Conservation (phyloP, 2,329 filamentous ascomycete species). For the Sporothrix protearum region DNA sequence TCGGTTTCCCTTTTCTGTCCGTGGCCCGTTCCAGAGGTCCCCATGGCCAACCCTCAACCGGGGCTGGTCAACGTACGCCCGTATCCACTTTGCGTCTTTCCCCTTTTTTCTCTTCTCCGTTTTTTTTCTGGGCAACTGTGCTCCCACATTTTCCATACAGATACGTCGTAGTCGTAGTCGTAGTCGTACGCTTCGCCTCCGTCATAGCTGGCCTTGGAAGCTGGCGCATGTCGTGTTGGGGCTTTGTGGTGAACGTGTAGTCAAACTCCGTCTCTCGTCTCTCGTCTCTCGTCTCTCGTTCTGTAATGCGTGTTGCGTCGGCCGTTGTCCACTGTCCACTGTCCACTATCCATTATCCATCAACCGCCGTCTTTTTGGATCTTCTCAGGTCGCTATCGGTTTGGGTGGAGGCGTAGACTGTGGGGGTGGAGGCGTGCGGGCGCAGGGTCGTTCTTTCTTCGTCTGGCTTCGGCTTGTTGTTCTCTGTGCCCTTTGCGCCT, state of each 20-base stretch:
- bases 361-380: too few species aligned
- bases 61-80: not conserved
- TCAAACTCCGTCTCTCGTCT: not conserved
- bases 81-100: constrained; percentile 2
- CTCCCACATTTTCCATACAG: too few species aligned
- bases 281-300: not conserved
- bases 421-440: not conserved
- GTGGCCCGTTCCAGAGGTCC: not conserved
- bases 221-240: not conserved
- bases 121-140: not conserved
- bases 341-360: not conserved
- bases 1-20: not conserved
- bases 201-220: not conserved
- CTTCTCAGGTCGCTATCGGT: not conserved
- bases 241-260: not conserved
- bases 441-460: not conserved
- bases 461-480: not conserved
- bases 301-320: not conserved
- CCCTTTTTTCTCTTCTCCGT: not conserved
- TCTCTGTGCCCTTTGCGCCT: not conserved
- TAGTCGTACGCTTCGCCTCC: not conserved
- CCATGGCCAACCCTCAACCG: not conserved
- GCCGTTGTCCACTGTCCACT: not conserved
- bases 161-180: too few species aligned
- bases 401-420: not conserved